Evolutionary conservation across 1,284 basidiomycete species (phyloP).

Genomic region (Caloboletus inedulis): DNA sequence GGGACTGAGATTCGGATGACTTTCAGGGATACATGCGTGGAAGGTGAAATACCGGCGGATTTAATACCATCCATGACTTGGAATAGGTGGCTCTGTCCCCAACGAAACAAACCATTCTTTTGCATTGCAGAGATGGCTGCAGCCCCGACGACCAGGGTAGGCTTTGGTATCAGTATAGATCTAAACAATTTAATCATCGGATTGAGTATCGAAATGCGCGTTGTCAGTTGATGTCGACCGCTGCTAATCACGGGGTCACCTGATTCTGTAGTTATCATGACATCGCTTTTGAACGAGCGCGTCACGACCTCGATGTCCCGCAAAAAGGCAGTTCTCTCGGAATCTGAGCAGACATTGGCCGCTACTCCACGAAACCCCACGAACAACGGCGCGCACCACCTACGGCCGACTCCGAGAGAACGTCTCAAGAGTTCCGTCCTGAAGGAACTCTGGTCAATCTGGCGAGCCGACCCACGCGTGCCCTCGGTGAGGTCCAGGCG

Average conservation of each 20-base stretch:
- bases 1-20: background rate
- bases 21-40: background rate
- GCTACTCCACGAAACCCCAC: background rate
- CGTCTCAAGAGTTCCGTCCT: conserved; percentile 15
- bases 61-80: conserved; percentile 12
- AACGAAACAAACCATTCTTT: background rate
- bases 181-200: background rate
- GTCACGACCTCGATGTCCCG: conserved; percentile 15
- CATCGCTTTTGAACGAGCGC: no score
- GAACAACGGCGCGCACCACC: background rate
- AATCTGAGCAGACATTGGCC: background rate
- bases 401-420: conserved; percentile 13
- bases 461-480: conserved; percentile 28
- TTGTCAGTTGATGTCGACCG: background rate
- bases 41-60: conserved; percentile 7
- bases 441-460: conserved; percentile 32
- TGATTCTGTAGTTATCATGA: no score
- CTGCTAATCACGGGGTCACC: conserved; percentile 9
- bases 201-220: background rate
- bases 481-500: conserved; percentile 29
- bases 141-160: background rate
- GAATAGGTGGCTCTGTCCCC: background rate
- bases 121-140: background rate
- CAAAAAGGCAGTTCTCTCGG: conserved; percentile 4
- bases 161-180: background rate